Conservation (phyloP, 768 basidiomycete species). For the Phylloporus arenicola region DNA sequence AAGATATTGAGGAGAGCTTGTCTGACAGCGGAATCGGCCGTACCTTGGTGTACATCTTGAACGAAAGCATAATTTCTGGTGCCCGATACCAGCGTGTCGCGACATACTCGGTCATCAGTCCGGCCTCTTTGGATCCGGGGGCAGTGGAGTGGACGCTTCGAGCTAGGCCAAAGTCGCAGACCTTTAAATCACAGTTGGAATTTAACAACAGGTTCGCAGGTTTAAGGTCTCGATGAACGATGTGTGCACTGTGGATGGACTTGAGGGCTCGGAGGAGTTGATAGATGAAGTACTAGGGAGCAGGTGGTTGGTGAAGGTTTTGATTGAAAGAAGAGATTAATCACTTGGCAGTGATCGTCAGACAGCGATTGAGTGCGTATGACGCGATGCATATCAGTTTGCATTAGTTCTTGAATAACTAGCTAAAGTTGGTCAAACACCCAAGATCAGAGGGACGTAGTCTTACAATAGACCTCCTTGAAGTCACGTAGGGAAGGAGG, state of each 20-base stretch:
- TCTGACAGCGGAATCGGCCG: slow-evolving; percentile 3
- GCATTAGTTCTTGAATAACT: slow-evolving; percentile 87
- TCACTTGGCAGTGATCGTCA: slow-evolving; percentile 83
- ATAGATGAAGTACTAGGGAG: slow-evolving; percentile 67
- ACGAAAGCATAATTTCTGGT: slow-evolving; percentile 91
- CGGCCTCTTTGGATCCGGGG: slow-evolving; percentile 54
- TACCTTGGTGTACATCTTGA: slow-evolving; percentile 83
- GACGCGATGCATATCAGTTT: slow-evolving; percentile 87
- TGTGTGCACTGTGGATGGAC: slow-evolving; percentile 82
- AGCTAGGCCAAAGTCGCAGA: slow-evolving; percentile 86
- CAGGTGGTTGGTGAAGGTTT: neutral
- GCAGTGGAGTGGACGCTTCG: slow-evolving; percentile 53
- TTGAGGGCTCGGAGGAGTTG: slow-evolving; percentile 84
- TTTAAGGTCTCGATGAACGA: slow-evolving; percentile 74
- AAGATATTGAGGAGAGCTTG: slow-evolving; percentile 4
- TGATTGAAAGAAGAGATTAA: slow-evolving; percentile 4
- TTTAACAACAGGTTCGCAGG: slow-evolving; percentile 87
- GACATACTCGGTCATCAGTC: slow-evolving; percentile 79
- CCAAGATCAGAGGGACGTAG: neutral
- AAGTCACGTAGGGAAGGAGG: slow-evolving; percentile 70
- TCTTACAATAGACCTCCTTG: slow-evolving; percentile 80
- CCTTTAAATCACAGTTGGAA: slow-evolving; percentile 85
- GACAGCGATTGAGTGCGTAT: slow-evolving; percentile 86
- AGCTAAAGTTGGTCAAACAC: slow-evolving; percentile 7
- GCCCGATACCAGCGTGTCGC: slow-evolving; percentile 93